These are phyloP conservation scores for Trichoderma sp. DNA, from an alignment of 2,329 filamentous ascomycete genomes.

Conservation along the genomic window DNA sequence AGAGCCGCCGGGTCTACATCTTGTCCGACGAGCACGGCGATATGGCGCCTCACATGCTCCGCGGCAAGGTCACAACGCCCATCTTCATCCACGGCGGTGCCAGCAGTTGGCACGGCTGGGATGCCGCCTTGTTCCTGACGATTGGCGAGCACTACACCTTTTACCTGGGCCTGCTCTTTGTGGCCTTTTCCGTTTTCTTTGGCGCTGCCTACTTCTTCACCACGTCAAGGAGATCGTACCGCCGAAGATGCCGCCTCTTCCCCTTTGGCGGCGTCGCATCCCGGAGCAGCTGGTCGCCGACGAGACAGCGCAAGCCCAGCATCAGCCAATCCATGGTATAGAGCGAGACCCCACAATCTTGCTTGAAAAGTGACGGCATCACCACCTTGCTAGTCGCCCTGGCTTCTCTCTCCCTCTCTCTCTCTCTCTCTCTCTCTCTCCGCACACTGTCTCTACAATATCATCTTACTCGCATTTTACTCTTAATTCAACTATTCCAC, in stretches of 20 bases:
- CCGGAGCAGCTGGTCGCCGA: conserved; percentile 16
- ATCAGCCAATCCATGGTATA: conserved; percentile 12
- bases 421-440: background rate
- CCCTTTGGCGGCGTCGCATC: conserved; percentile 14
- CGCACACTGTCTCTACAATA: background rate
- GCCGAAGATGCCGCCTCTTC: conserved; percentile 15
- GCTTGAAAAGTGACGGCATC: background rate
- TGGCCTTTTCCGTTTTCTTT: conserved; percentile 8
- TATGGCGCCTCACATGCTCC: conserved; percentile 27
- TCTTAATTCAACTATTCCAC: background rate
- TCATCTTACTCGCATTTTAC: background rate
- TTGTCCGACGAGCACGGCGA: conserved; percentile 23
- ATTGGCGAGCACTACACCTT: conserved; percentile 25
- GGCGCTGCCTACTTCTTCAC: conserved; percentile 12
- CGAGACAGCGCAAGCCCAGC: conserved; percentile 18
- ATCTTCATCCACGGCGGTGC: conserved; percentile 27
- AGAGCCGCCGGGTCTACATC: conserved; percentile 15
- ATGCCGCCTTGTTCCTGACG: conserved; percentile 23
- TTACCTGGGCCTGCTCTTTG: conserved; percentile 16
- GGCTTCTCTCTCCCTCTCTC: background rate
- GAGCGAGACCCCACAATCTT: background rate
- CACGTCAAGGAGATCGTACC: conserved; percentile 7
- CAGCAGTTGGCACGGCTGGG: conserved; percentile 29
- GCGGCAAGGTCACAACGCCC: conserved; percentile 25
- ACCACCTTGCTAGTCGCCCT: background rate